Evolutionary conservation across 2,329 filamentous ascomycete genomes (phyloP).

Genomic region (Penicillium vulpinum): DNA sequence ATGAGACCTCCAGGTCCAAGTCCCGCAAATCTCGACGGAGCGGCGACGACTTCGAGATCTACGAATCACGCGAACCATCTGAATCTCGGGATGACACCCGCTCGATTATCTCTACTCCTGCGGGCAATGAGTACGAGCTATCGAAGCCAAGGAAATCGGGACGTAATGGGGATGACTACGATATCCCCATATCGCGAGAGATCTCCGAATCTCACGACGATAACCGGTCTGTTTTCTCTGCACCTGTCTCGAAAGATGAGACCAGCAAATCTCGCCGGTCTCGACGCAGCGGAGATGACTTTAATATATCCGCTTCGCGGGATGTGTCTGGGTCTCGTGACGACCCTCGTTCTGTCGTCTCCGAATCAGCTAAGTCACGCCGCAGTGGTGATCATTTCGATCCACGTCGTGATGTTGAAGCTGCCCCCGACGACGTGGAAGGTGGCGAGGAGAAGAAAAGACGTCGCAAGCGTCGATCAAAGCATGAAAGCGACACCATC

Average conservation of each 20-base stretch:
- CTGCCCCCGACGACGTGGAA: constrained; percentile 12
- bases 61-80: background rate
- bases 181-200: background rate
- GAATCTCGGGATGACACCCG: background rate
- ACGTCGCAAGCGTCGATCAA: constrained; percentile 30
- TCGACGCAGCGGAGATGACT: constrained; percentile 4
- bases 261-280: background rate
- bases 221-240: background rate
- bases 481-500: constrained; percentile 24
- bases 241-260: background rate
- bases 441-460: constrained; percentile 26
- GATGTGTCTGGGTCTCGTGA: constrained; percentile 5
- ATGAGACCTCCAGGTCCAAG: constrained; percentile 5
- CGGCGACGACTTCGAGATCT: constrained; percentile 4
- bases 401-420: constrained; percentile 15
- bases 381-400: constrained; percentile 26
- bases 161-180: background rate
- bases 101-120: background rate
- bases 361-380: constrained; percentile 19
- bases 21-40: constrained; percentile 3
- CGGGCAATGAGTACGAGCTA: background rate
- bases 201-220: background rate
- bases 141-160: background rate
- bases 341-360: constrained; percentile 25
- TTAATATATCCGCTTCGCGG: background rate